Evolutionary conservation across 805 yeast species (phyloP), one percentile per base, ranked within the genome.

Genomic region (Ogataea neopini): DNA sequence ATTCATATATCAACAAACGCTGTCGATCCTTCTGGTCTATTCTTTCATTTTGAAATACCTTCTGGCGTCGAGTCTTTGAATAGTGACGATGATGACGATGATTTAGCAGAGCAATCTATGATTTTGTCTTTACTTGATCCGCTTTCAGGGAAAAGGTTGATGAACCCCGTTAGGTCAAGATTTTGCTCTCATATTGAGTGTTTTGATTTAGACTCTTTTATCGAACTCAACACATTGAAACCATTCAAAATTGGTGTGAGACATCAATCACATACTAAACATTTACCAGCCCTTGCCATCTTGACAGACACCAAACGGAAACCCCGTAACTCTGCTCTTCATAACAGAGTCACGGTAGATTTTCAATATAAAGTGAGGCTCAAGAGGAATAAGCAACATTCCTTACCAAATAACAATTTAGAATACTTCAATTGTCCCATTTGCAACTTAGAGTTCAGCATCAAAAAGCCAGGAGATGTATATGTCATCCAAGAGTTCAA

Each of bases 181-280:
- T 64, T 46, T 39, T 68, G 72, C 49, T 62, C 71, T 1, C 72
- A 68, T 50, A 42, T 66, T 11, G 70, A 65, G 42, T 68, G 71
- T 44, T 68, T 68, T 43, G 72, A 68, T 46, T 48, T 67, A 44
- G 52, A 52, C 4, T 57, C 66, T 3, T 68, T 68, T 46, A 40
- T 62, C 35, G 57, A 52, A 18, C 49, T 68, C 54, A 57, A 68
- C 48, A 48, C 55, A 17, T 44, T 68, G 25, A 49, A 43, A 15
- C 66, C 68, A 9, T 66, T 65, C 35, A 53, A 43, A 34, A 51
- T 66, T 13, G 59, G 58, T 1, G 53, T 62, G 14, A 49, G 54
- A 39, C 34, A 56, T 35, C 47, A 51, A 11, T 44, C 54, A 4
- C 47, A 57, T n/a, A 32, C 39, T 3, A 30, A 30, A 3, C 19